A percentile compares a stretch with the other conserved stretches of the same genome.
phyloP scores from a whole-genome alignment of 805 yeast species.

The Saccharomyces jurei region DNA sequence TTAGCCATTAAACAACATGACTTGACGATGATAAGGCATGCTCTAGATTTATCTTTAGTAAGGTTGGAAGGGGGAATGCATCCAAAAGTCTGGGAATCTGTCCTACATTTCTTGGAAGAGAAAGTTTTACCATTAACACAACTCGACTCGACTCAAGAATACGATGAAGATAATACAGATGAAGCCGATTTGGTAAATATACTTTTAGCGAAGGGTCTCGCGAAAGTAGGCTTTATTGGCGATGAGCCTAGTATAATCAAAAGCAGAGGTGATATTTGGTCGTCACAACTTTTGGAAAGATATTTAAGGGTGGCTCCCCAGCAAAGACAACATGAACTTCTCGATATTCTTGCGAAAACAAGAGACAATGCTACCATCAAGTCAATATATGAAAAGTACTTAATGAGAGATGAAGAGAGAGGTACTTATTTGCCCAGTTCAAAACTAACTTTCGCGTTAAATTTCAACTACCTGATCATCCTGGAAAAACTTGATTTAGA shows the following conservation, averaged over 20 bases:
- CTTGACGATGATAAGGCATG: conserved; percentile 28
- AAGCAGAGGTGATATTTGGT: conserved; percentile 14
- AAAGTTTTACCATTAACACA: conserved; percentile 12
- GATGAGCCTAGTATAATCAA: background rate
- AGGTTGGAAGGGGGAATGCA: conserved; percentile 10
- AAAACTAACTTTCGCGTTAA: conserved; percentile 7
- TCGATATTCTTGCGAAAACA: conserved; percentile 11
- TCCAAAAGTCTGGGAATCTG: conserved; percentile 19
- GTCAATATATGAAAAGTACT: conserved; percentile 8
- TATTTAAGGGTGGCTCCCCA: conserved; percentile 18
- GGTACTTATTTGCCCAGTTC: conserved; percentile 1
- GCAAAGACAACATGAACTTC: conserved; percentile 5
- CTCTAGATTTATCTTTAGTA: conserved; percentile 17
- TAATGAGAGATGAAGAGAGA: conserved; percentile 2
- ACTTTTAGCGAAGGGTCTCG: background rate
- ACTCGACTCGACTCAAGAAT: conserved; percentile 1
- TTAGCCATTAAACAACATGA: conserved; percentile 36
- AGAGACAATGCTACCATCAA: conserved; percentile 12
- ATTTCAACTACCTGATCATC: conserved; percentile 11
- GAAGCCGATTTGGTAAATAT: background rate
- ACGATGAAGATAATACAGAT: conserved; percentile 1
- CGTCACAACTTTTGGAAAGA: conserved; percentile 18
- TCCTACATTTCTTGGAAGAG: conserved; percentile 15
- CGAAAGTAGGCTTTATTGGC: background rate
- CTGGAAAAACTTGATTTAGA: conserved; percentile 8